phyloP scores from a whole-genome alignment of 2,329 filamentous ascomycete genomes.

The Diaporthe longicolla region DNA sequence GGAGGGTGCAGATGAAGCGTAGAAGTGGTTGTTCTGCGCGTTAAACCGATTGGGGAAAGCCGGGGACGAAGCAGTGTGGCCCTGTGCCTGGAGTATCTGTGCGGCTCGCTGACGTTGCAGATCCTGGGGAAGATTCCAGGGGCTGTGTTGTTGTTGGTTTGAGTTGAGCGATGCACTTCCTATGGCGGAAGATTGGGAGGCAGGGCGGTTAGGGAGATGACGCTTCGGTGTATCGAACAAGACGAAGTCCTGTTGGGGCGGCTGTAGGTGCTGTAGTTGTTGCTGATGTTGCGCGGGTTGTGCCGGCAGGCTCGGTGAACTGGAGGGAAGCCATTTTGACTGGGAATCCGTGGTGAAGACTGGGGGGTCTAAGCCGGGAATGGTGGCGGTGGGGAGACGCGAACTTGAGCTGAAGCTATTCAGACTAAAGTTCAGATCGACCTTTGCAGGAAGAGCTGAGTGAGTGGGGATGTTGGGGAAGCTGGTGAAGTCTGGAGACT shows the following conservation, averaged over 20 bases:
- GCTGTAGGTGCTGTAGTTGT: constrained; percentile 61
- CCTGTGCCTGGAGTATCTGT: constrained; percentile 71
- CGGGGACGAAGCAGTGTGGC: constrained; percentile 67
- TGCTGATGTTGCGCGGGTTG: constrained; percentile 67
- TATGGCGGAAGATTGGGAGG: constrained; percentile 54
- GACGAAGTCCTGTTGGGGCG: constrained; percentile 81
- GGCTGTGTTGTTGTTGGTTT: constrained; percentile 53
- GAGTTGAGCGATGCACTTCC: constrained; percentile 65
- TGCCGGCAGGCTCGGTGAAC: constrained; percentile 74
- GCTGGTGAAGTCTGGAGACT: constrained; percentile 58
- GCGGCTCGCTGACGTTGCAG: constrained; percentile 72
- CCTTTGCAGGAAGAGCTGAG: constrained; percentile 69
- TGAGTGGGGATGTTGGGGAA: constrained; percentile 62
- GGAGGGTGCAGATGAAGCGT: constrained; percentile 76
- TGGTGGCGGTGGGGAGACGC: constrained; percentile 68
- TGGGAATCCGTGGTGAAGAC: constrained; percentile 88
- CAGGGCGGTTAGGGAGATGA: constrained; percentile 59
- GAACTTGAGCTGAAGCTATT: constrained; percentile 70
- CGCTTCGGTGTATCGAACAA: constrained; percentile 74
- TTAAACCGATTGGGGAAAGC: constrained; percentile 70
- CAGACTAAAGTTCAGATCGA: constrained; percentile 77
- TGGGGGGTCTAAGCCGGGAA: constrained; percentile 75
- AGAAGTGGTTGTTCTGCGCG: constrained; percentile 70
- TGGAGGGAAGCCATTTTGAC: constrained; percentile 86
- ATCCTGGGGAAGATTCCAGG: constrained; percentile 31